phyloP scores from a whole-genome alignment of 805 yeast genomes.

The Metschnikowia rubicola region DNA sequence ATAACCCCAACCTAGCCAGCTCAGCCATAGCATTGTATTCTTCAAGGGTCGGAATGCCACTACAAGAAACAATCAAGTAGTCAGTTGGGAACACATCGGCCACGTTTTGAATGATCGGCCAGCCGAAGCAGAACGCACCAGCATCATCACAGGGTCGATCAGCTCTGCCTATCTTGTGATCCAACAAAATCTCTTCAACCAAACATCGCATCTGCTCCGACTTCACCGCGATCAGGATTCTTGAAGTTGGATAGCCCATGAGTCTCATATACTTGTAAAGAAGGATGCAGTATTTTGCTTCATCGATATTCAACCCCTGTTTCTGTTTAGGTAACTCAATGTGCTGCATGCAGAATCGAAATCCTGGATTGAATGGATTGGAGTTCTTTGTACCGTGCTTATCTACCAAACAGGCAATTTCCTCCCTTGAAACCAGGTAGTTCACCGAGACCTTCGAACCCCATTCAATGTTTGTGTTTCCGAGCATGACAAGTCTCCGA shows the following conservation, averaged over 20 bases:
- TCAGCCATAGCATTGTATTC: slow-evolving; percentile 3
- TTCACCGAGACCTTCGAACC: not conserved
- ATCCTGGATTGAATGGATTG: slow-evolving; percentile 6
- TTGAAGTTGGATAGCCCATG: slow-evolving; percentile 37
- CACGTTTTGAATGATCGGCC: slow-evolving; percentile 11
- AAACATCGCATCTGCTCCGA: slow-evolving; percentile 40
- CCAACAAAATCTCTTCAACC: slow-evolving; percentile 37
- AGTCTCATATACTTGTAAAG: slow-evolving; percentile 46
- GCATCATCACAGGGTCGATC: slow-evolving; percentile 3
- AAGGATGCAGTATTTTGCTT: slow-evolving; percentile 47
- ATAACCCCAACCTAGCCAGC: slow-evolving; percentile 4
- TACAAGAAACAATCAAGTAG: slow-evolving; percentile 10
- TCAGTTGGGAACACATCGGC: slow-evolving; percentile 3
- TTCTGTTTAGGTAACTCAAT: slow-evolving; percentile 7
- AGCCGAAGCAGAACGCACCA: slow-evolving; percentile 1
- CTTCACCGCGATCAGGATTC: slow-evolving; percentile 41
- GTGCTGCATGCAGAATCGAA: slow-evolving; percentile 8
- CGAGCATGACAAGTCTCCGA: not conserved
- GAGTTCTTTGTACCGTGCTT: not conserved
- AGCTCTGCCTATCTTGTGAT: slow-evolving; percentile 21
- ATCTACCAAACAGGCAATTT: not conserved
- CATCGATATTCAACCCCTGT: slow-evolving; percentile 14
- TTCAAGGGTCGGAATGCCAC: slow-evolving; percentile 3
- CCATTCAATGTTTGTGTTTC: not conserved
- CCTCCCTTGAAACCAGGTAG: not conserved